A percentile compares a stretch with the other conserved stretches of the same genome.
phyloP scores from a whole-genome alignment of 176 grass and related monocot species.

The Aegilops longissima region DNA sequence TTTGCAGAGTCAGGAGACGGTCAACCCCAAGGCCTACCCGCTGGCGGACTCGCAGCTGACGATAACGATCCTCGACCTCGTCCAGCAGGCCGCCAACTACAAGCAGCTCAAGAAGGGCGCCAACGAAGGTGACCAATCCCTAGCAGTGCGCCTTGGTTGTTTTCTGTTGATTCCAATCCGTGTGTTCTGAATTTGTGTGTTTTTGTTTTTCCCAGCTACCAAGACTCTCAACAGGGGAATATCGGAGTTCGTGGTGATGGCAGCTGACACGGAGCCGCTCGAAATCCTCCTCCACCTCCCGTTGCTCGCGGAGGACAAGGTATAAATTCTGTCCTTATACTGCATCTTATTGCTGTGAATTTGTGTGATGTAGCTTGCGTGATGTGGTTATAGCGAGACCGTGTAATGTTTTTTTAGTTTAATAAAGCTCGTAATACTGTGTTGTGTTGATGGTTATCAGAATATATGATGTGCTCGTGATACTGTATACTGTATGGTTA shows the following conservation, averaged over 20 bases:
- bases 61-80: conserved; percentile 61
- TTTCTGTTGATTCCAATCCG: neutral
- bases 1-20: conserved; percentile 65
- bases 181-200: neutral
- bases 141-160: neutral
- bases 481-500: neutral
- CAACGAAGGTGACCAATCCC: conserved; percentile 64
- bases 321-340: neutral
- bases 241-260: conserved; percentile 90
- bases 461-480: neutral
- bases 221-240: conserved; percentile 89
- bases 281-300: conserved; percentile 91
- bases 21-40: conserved; percentile 90
- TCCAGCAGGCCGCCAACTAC: conserved; percentile 84
- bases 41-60: conserved; percentile 80
- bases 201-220: conserved; percentile 43
- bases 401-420: neutral
- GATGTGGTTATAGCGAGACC: neutral
- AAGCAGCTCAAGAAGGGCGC: conserved; percentile 94
- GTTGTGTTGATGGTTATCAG: neutral
- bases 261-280: conserved; percentile 77
- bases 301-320: conserved; percentile 82
- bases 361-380: neutral
- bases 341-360: neutral
- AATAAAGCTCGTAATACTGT: neutral